These are phyloP conservation scores for Lumnitzera littorea DNA, from an alignment of 345 rosid genomes.

Conservation along the genomic window DNA sequence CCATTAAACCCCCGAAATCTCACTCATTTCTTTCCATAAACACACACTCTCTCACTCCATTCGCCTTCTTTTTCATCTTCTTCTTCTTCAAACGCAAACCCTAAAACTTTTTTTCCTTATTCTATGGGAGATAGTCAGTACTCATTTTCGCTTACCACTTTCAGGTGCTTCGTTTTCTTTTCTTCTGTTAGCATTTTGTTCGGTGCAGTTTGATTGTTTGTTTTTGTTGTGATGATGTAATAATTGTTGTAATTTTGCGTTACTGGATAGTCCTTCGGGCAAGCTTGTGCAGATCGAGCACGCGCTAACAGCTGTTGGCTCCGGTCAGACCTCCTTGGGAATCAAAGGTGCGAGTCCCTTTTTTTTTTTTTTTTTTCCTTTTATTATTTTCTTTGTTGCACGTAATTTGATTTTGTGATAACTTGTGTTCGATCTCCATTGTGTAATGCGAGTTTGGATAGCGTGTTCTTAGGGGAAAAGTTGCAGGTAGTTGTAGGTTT, in stretches of 20 bases:
- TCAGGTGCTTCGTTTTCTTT: slow-evolving; percentile 39
- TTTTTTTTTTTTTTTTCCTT: neutral
- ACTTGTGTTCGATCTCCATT: neutral
- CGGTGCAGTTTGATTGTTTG: neutral
- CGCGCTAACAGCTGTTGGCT: slow-evolving; percentile 88
- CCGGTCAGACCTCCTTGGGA: slow-evolving; percentile 92
- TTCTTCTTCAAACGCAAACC: neutral
- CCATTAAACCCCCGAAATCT: no score
- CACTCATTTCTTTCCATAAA: slow-evolving; percentile 1
- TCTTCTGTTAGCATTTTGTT: neutral
- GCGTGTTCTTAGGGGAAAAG: neutral
- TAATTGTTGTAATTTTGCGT: neutral
- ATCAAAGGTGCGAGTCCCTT: slow-evolving; percentile 54
- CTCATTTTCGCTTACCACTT: slow-evolving; percentile 91
- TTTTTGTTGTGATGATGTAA: neutral
- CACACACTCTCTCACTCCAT: neutral
- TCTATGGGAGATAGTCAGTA: slow-evolving; percentile 93
- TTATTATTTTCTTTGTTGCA: no score
- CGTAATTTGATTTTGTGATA: neutral
- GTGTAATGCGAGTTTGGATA: neutral
- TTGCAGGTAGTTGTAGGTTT: neutral
- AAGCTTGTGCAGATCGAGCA: slow-evolving; percentile 98
- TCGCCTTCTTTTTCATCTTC: neutral
- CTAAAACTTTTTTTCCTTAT: neutral
- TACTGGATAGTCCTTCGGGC: slow-evolving; percentile 70